A percentile compares a stretch with the other conserved stretches of the same genome.
Conservation (phyloP, 2,329 filamentous ascomycete genomes). For the Fusarium bulbicola region DNA sequence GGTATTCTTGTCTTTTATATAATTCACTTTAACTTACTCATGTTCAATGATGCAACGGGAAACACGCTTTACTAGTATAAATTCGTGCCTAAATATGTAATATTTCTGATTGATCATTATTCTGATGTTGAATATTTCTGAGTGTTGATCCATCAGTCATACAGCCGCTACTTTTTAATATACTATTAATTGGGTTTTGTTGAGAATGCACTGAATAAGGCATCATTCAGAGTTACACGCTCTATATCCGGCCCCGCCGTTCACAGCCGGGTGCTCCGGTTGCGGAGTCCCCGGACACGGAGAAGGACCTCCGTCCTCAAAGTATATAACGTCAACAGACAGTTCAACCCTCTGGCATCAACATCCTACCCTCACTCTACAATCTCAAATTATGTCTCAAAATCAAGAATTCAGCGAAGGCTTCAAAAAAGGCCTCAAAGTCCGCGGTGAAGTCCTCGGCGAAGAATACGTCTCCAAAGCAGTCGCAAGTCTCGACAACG, state of each 20-base stretch:
- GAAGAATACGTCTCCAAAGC: constrained; percentile 34
- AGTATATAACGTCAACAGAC: background rate
- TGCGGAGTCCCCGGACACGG: constrained; percentile 6
- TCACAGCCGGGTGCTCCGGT: background rate
- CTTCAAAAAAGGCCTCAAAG: constrained; percentile 11
- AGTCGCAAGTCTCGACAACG: constrained; percentile 14
- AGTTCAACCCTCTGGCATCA: too few species aligned
- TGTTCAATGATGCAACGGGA: background rate
- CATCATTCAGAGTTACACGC: background rate
- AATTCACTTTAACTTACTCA: background rate
- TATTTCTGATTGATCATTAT: background rate
- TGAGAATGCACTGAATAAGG: background rate
- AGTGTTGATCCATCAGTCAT: background rate
- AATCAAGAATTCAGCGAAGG: constrained; percentile 8
- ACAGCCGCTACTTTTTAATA: background rate
- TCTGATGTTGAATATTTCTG: fast-evolving
- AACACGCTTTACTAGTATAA: background rate
- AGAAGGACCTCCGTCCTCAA: background rate
- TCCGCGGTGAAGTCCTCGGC: constrained; percentile 25
- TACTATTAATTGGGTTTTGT: background rate
- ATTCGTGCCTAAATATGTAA: too few species aligned
- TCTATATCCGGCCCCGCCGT: background rate
- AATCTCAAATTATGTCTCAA: background rate
- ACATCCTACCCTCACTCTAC: too few species aligned
- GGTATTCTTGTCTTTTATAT: background rate